Conservation (phyloP, 208 protist genomes). For the Willaertia magna region DNA sequence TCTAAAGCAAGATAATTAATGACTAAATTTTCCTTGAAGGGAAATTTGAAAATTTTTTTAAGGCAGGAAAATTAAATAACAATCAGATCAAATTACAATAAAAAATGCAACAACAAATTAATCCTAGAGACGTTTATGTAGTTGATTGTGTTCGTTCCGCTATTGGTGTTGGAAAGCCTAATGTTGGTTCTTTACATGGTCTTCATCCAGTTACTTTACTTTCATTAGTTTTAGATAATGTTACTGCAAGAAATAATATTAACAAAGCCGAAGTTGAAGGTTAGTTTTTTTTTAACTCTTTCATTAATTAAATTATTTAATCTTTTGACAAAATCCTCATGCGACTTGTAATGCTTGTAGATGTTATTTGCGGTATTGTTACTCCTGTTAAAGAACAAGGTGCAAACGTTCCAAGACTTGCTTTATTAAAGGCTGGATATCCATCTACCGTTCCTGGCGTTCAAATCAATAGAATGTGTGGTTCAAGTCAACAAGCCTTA, state of each 20-base stretch:
- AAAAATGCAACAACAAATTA: no score
- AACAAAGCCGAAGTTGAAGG: background rate
- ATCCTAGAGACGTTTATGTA: background rate
- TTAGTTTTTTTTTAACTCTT: background rate
- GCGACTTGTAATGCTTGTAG: background rate
- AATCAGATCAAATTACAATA: no score
- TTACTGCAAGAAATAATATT: background rate
- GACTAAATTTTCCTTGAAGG: no score
- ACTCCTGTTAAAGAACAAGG: conserved; percentile 11
- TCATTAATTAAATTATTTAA: no score
- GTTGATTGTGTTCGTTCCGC: background rate
- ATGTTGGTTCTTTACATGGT: background rate
- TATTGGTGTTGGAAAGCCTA: background rate
- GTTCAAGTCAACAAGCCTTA: conserved; percentile 32
- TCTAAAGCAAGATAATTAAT: no score
- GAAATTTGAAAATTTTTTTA: no score
- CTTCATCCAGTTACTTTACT: background rate
- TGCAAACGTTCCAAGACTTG: conserved; percentile 32
- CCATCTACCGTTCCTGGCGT: conserved; percentile 34
- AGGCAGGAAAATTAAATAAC: no score
- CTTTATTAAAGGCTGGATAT: conserved; percentile 27
- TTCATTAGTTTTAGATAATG: background rate
- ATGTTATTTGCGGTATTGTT: background rate
- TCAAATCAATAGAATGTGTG: conserved; percentile 44
- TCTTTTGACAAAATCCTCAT: background rate